Percentiles rank a stretch among this genome's conserved stretches.
These are phyloP conservation scores for Aspergillus pseudoviridinutans DNA, from an alignment of 2,329 filamentous ascomycete species.

Conservation along the genomic window DNA sequence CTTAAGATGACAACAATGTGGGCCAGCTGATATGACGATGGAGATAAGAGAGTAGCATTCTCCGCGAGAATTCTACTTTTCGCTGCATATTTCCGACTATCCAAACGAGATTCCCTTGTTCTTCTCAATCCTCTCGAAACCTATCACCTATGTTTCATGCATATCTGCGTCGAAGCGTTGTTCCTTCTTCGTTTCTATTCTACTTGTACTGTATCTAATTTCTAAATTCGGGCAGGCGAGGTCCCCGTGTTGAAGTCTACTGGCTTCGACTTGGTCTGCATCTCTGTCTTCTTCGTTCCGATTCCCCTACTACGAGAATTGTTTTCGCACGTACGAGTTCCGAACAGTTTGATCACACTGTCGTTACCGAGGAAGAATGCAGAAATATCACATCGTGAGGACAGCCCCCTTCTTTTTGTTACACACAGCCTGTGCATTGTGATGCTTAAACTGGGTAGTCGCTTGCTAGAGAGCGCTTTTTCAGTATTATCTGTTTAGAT, in stretches of 20 bases:
- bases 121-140: constrained; percentile 7
- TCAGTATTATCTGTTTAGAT: background rate
- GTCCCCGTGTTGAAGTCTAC: constrained; percentile 6
- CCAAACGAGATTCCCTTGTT: constrained; percentile 12
- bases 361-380: background rate
- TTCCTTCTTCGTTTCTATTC: constrained; percentile 15
- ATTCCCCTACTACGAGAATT: background rate
- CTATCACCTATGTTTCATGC: constrained; percentile 12
- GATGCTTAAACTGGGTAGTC: background rate
- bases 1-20: constrained; percentile 15
- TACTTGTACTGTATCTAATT: constrained; percentile 32
- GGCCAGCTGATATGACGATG: constrained; percentile 6
- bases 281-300: constrained; percentile 1
- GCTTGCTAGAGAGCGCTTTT: background rate
- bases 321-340: constrained; percentile 6
- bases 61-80: background rate
- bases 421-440: background rate
- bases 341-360: background rate
- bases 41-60: constrained; percentile 7
- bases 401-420: background rate
- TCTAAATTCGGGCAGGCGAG: constrained; percentile 12
- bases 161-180: constrained; percentile 5
- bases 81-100: constrained; percentile 4
- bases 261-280: constrained; percentile 4
- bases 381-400: background rate